Percentiles rank a stretch among this genome's conserved stretches.
Conservation (phyloP, 2,329 filamentous ascomycete genomes). For the Calonectria crousiana region DNA sequence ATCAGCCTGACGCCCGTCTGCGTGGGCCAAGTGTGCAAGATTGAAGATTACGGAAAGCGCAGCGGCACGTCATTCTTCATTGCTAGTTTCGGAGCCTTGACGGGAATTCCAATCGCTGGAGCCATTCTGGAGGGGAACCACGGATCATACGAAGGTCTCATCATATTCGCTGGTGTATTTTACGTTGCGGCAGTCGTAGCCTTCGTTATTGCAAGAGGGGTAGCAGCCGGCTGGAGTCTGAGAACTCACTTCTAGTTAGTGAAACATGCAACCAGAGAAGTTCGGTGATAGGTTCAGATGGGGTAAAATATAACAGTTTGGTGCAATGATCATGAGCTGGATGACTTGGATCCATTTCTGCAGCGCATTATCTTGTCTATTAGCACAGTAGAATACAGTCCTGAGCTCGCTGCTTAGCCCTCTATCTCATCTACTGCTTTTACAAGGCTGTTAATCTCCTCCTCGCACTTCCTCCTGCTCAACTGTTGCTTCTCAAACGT, state of each 20-base stretch:
- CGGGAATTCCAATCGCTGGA: slow-evolving; percentile 70
- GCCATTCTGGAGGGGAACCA: slow-evolving; percentile 36
- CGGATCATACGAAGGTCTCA: slow-evolving; percentile 23
- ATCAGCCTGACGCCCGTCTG: slow-evolving; percentile 80
- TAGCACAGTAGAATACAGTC: neutral
- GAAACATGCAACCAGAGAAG: neutral
- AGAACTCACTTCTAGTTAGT: slow-evolving; percentile 11
- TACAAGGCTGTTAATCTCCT: slow-evolving; percentile 27
- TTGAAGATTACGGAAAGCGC: slow-evolving; percentile 76
- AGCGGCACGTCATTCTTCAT: slow-evolving; percentile 78
- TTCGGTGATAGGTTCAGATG: no score
- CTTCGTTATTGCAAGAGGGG: slow-evolving; percentile 17
- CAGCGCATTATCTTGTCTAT: neutral
- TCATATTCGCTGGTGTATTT: slow-evolving; percentile 23
- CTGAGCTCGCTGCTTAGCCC: no score
- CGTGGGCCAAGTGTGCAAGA: slow-evolving; percentile 77
- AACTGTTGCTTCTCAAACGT: slow-evolving; percentile 52
- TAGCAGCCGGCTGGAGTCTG: slow-evolving; percentile 23
- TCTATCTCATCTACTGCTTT: slow-evolving; percentile 18
- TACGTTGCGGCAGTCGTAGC: slow-evolving; percentile 19
- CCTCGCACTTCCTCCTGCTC: slow-evolving; percentile 30
- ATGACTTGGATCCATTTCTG: neutral
- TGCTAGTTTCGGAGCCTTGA: slow-evolving; percentile 70
- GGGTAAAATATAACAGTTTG: no score
- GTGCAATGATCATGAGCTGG: neutral